phyloP scores from a whole-genome alignment of 768 basidiomycete genomes.

The Lentinus tigrinus region DNA sequence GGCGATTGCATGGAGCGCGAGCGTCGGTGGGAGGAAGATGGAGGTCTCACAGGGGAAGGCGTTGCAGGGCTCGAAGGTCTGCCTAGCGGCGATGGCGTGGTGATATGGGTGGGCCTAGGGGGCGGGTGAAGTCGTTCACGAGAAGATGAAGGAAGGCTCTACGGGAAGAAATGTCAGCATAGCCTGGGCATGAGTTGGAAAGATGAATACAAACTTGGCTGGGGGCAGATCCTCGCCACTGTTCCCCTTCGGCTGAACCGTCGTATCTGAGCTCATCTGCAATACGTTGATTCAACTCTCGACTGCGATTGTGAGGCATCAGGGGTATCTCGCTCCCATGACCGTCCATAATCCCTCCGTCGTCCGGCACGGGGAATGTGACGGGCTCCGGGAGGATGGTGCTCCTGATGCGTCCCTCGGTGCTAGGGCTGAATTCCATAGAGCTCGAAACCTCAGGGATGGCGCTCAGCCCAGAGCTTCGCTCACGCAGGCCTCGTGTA shows the following conservation, averaged over 20 bases:
- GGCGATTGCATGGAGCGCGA: slow-evolving; percentile 14
- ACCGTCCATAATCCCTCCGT: neutral
- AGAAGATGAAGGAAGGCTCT: slow-evolving; percentile 13
- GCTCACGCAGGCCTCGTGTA: slow-evolving; percentile 12
- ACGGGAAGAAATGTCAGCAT: neutral
- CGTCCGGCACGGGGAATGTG: slow-evolving; percentile 13
- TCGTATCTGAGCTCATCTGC: slow-evolving; percentile 23
- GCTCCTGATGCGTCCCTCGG: slow-evolving; percentile 13
- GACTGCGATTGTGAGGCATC: slow-evolving; percentile 2
- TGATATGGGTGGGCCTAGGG: slow-evolving; percentile 9
- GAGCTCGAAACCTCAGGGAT: slow-evolving; percentile 27
- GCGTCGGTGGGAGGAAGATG: slow-evolving; percentile 9
- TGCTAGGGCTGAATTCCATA: slow-evolving; percentile 24
- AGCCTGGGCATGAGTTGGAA: neutral
- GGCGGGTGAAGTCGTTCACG: slow-evolving; percentile 5
- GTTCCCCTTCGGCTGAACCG: slow-evolving; percentile 19
- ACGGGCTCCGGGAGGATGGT: slow-evolving; percentile 19
- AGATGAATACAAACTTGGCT: slow-evolving; percentile 8
- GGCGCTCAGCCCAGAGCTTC: slow-evolving; percentile 20
- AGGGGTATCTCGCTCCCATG: neutral
- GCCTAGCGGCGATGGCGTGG: slow-evolving; percentile 14
- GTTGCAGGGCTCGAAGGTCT: neutral
- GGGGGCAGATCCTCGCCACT: slow-evolving; percentile 19
- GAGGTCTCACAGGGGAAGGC: neutral
- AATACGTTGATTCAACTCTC: slow-evolving; percentile 12